Evolutionary conservation across 2,329 filamentous ascomycete species (phyloP).

Genomic region (Claviceps monticola): DNA sequence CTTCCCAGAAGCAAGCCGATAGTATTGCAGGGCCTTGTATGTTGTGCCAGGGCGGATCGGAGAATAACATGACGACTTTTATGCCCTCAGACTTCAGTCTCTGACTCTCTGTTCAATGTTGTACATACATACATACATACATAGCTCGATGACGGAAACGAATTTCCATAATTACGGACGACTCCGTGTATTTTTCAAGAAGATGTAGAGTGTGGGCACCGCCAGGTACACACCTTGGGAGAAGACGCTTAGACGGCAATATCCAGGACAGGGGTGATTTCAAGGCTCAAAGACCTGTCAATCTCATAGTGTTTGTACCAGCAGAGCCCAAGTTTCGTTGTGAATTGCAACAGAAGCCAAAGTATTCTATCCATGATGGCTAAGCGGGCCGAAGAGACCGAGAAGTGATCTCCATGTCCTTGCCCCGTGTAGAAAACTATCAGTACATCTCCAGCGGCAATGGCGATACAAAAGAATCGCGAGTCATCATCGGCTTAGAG

Average conservation of each 20-base stretch:
- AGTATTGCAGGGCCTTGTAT: slow-evolving; percentile 1
- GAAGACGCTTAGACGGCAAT: slow-evolving; percentile 5
- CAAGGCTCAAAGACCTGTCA: neutral
- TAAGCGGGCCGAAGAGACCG: neutral
- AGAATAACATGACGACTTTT: slow-evolving; percentile 7
- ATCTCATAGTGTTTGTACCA: neutral
- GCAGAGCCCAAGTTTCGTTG: neutral
- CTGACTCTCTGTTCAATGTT: no score
- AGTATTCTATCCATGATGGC: neutral
- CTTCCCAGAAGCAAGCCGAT: slow-evolving; percentile 3
- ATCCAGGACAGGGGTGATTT: slow-evolving; percentile 6
- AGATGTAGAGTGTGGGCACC: slow-evolving; percentile 1
- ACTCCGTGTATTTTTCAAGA: neutral
- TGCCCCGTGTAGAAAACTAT: neutral
- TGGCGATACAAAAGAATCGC: neutral
- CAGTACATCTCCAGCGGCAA: slow-evolving; percentile 4
- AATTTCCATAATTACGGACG: slow-evolving; percentile 2
- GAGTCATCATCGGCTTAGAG: neutral
- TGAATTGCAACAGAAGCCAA: neutral
- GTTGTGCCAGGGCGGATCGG: slow-evolving; percentile 4
- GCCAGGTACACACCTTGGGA: neutral
- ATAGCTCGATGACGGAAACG: neutral
- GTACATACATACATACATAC: neutral
- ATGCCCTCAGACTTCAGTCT: slow-evolving; percentile 2
- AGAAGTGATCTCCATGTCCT: neutral